Percentiles rank a stretch among this genome's conserved stretches.
These are phyloP conservation scores for Coniosporium tulheliwenetii DNA, from an alignment of 2,329 filamentous ascomycete genomes.

Conservation along the genomic window DNA sequence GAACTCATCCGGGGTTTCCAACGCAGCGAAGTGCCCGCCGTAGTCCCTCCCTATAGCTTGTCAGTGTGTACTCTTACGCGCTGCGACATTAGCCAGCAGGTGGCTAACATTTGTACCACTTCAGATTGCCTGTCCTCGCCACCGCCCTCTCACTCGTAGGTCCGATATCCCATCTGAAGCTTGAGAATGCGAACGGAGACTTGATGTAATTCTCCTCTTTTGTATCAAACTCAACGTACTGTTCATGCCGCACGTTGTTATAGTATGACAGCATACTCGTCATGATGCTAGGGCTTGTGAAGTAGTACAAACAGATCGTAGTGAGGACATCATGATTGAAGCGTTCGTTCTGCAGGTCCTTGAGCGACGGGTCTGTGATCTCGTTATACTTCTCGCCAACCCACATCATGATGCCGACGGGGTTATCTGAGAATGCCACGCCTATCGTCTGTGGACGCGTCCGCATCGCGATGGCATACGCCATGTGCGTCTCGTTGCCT, in stretches of 20 bases:
- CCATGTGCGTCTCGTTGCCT: slow-evolving; percentile 21
- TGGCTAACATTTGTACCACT: slow-evolving; percentile 16
- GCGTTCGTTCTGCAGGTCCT: slow-evolving; percentile 13
- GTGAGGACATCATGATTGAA: slow-evolving; percentile 16
- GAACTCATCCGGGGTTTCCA: slow-evolving; percentile 7
- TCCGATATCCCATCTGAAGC: slow-evolving; percentile 20
- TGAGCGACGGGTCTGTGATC: slow-evolving; percentile 15
- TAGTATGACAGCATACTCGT: slow-evolving; percentile 21
- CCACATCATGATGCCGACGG: slow-evolving; percentile 27
- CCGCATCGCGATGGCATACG: slow-evolving; percentile 26
- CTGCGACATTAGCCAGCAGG: background rate
- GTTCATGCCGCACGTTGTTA: slow-evolving; percentile 21
- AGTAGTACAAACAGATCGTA: slow-evolving; percentile 18
- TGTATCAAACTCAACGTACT: slow-evolving; percentile 20
- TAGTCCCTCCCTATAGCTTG: slow-evolving; percentile 4
- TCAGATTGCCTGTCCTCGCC: slow-evolving; percentile 19
- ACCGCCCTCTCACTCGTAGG: slow-evolving; percentile 18
- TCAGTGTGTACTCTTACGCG: background rate
- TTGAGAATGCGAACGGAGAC: slow-evolving; percentile 21
- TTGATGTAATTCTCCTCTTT: slow-evolving; percentile 20
- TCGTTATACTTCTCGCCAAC: slow-evolving; percentile 29
- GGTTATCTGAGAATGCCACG: slow-evolving; percentile 25
- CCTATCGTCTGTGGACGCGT: slow-evolving; percentile 28
- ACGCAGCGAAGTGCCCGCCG: slow-evolving; percentile 13
- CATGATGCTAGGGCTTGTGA: slow-evolving; percentile 22